These are phyloP conservation scores for Lantana camara DNA, from an alignment of 257 asterid genomes.

Conservation along the genomic window DNA sequence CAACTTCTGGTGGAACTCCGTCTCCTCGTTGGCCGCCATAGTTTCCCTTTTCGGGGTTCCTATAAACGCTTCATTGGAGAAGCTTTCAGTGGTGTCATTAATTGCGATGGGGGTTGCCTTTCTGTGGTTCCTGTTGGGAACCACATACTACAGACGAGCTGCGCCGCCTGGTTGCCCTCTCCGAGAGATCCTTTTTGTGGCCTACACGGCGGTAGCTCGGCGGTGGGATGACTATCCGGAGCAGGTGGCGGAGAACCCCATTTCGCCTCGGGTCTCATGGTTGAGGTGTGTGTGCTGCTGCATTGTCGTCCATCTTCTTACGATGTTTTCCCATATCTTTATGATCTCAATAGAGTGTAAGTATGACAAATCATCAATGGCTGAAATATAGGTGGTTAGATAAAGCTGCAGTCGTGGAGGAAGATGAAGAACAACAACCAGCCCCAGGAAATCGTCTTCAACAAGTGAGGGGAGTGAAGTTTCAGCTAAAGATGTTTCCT, in stretches of 20 bases:
- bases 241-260: neutral
- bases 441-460: neutral
- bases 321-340: too few relatives aligned
- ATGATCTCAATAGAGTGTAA: too few relatives aligned
- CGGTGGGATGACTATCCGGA: neutral
- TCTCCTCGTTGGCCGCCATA: slow-evolving; percentile 14
- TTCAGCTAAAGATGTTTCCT: slow-evolving; percentile 18
- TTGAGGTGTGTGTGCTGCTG: slow-evolving; percentile 11
- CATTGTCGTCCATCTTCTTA: too few relatives aligned
- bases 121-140: slow-evolving; percentile 19
- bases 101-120: neutral
- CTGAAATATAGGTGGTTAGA: slow-evolving; percentile 38
- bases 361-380: too few relatives aligned
- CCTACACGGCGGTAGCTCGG: slow-evolving; percentile 2
- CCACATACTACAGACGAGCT: neutral
- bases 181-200: neutral
- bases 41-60: neutral
- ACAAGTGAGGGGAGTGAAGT: slow-evolving; percentile 29
- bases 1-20: slow-evolving; percentile 12
- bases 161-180: slow-evolving; percentile 4
- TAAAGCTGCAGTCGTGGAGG: slow-evolving; percentile 23
- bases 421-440: neutral
- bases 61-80: neutral
- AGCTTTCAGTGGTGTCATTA: neutral
- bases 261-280: slow-evolving; percentile 16